Evolutionary conservation across 495 filamentous ascomycete genomes (phyloP), one percentile per base, ranked within the genome.

Genomic region (Penicillium fimorum): DNA sequence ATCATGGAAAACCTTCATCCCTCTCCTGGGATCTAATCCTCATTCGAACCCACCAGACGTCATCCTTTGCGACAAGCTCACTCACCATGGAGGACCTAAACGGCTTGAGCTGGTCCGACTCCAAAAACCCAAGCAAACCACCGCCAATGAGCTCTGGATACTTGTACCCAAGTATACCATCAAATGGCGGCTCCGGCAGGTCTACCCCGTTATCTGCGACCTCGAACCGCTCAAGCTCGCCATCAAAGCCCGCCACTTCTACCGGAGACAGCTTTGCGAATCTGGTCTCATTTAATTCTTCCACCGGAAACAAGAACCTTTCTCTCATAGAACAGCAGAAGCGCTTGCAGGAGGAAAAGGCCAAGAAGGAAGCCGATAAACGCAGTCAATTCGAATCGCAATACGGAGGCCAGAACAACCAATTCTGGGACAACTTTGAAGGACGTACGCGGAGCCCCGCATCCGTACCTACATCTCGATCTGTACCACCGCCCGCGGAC

Each of bases 251-350:
- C 5, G 66, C 83, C 6, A 87, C 87, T 35, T 82, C 87, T 2
- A 77, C 81, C 5, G 81, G 81, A 50, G 93, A 97, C 68, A 95
- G 89, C 76, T 98, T 98, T 67, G 88, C 92, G 58, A 91, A 88
- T 64, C 78, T 98, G 18, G 87, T 97, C 20, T 87, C 84, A 42
- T 90, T 93, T 56, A 84, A 83, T 45, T 73, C 83, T 12, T 79
- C 84, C n/a, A 88, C 88, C 61, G 64, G 77, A 27, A 72, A 71
- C 44, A 85, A 81, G 67, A 92, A 86, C 56, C 74, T 96, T 0
- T 89, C 87, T 2, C 79, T 98, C 6, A 81, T 87, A 53, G 91
- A 97, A 68, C 90, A 90, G 56, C 93, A 97, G 70, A 89, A 85
- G 74, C 82, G 81, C 52, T 69, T 96, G 45, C 84, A 89, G 61